Evolutionary conservation across 2,329 filamentous ascomycete genomes (phyloP).

Genomic region (Neocucurbitaria cava): DNA sequence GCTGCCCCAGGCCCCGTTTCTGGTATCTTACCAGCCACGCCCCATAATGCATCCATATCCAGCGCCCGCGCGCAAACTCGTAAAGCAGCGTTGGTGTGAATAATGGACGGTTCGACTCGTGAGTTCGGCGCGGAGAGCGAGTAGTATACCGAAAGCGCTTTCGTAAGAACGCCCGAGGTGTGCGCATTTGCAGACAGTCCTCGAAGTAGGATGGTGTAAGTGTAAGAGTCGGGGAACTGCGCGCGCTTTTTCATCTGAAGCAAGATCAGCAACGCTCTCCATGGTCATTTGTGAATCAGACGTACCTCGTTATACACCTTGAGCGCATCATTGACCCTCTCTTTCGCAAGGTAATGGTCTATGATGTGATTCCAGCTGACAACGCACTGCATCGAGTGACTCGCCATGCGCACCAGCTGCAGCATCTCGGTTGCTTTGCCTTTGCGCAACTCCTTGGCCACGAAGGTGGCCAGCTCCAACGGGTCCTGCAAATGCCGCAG

Average conservation of each 20-base stretch:
- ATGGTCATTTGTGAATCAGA: neutral
- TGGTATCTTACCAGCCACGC: conserved; percentile 75
- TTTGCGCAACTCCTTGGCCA: conserved; percentile 66
- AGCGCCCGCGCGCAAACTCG: conserved; percentile 76
- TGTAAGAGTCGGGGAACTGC: conserved; percentile 79
- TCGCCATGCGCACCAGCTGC: conserved; percentile 72
- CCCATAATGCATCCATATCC: conserved; percentile 83
- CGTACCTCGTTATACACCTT: conserved; percentile 87
- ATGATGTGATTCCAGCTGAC: conserved; percentile 92
- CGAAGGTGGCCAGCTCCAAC: conserved; percentile 72
- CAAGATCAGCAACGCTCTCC: conserved; percentile 16
- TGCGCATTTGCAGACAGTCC: conserved; percentile 72
- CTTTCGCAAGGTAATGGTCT: conserved; percentile 69
- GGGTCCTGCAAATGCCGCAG: conserved; percentile 72
- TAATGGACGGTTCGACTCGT: conserved; percentile 73
- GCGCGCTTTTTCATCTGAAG: conserved; percentile 87
- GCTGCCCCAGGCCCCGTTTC: conserved; percentile 68
- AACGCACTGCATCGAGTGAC: conserved; percentile 66
- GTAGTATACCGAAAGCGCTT: conserved; percentile 79
- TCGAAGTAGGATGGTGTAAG: conserved; percentile 82
- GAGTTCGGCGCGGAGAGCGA: conserved; percentile 71
- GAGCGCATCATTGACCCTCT: conserved; percentile 69
- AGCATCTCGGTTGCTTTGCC: conserved; percentile 71
- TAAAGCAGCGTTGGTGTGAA: conserved; percentile 89
- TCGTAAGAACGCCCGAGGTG: conserved; percentile 65